Evolutionary conservation across 2,329 filamentous ascomycete species (phyloP).

Genomic region (Neofusicoccum kwambonambiense): DNA sequence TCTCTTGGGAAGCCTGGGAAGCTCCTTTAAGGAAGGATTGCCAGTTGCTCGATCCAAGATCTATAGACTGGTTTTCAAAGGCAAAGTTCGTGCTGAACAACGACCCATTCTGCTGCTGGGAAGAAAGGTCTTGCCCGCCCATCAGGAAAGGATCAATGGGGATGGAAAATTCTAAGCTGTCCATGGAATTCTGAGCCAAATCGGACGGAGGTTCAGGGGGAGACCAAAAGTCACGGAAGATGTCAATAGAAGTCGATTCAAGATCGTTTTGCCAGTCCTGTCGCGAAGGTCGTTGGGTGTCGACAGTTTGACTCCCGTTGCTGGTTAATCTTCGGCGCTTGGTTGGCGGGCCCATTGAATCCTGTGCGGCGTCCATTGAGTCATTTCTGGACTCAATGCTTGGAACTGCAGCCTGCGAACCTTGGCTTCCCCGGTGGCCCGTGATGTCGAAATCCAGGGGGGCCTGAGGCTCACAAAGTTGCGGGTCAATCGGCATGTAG

Average conservation of each 20-base stretch:
- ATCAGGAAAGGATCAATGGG: slow-evolving; percentile 12
- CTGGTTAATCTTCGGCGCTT: slow-evolving; percentile 9
- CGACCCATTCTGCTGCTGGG: background rate
- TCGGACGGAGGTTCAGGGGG: slow-evolving; percentile 2
- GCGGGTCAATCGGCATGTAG: slow-evolving; percentile 16
- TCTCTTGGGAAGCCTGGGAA: background rate
- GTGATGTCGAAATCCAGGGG: background rate
- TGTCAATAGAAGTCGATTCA: slow-evolving; percentile 7
- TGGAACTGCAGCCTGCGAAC: background rate
- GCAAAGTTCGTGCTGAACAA: background rate
- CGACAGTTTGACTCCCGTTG: background rate
- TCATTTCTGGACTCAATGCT: slow-evolving; percentile 3
- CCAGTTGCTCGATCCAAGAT: background rate
- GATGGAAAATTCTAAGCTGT: slow-evolving; percentile 11
- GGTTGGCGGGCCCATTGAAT: background rate
- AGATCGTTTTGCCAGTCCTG: background rate
- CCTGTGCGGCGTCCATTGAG: background rate
- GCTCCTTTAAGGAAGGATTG: background rate
- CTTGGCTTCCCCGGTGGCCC: background rate
- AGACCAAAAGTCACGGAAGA: slow-evolving; percentile 17
- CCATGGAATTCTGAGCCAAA: background rate
- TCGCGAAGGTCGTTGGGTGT: background rate
- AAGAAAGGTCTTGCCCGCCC: background rate
- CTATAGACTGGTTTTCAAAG: background rate
- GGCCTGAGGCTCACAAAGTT: slow-evolving; percentile 2